These are phyloP conservation scores for Talaromyces albobiverticillius DNA, from an alignment of 2,329 filamentous ascomycete species.

Conservation along the genomic window DNA sequence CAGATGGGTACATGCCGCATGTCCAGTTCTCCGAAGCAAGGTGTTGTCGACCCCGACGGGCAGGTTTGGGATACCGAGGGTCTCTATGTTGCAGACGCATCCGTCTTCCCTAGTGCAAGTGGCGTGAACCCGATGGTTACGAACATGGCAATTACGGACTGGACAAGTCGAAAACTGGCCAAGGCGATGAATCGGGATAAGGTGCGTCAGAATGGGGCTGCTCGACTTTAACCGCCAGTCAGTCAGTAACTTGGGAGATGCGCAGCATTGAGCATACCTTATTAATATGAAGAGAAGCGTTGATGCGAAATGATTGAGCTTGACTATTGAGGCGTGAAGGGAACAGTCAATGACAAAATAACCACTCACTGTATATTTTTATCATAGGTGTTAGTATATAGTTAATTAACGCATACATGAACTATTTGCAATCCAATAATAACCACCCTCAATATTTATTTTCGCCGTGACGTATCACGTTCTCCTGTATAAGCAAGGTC, in stretches of 20 bases:
- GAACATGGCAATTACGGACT: constrained; percentile 51
- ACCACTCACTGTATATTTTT: too few species aligned
- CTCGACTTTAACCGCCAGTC: constrained; percentile 6
- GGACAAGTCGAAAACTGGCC: constrained; percentile 41
- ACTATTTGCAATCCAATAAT: too few species aligned
- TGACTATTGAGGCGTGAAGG: too few species aligned
- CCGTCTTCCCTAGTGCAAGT: constrained; percentile 50
- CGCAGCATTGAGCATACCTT: neutral
- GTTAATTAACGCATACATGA: too few species aligned
- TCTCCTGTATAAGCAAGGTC: too few species aligned
- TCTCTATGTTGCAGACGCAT: constrained; percentile 49
- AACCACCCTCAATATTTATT: too few species aligned
- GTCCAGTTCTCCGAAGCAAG: constrained; percentile 38
- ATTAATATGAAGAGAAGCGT: too few species aligned
- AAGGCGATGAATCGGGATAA: constrained; percentile 24
- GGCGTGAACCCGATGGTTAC: constrained; percentile 54
- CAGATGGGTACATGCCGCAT: constrained; percentile 54
- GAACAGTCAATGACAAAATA: too few species aligned
- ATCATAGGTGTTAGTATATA: too few species aligned
- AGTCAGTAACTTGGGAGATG: neutral
- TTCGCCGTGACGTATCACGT: too few species aligned
- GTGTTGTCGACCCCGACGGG: constrained; percentile 45
- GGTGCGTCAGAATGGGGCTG: constrained; percentile 9
- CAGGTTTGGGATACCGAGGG: constrained; percentile 47
- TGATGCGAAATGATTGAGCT: too few species aligned